phyloP scores from a whole-genome alignment of 805 yeast genomes.

The Lipomyces yamanashiensis region DNA sequence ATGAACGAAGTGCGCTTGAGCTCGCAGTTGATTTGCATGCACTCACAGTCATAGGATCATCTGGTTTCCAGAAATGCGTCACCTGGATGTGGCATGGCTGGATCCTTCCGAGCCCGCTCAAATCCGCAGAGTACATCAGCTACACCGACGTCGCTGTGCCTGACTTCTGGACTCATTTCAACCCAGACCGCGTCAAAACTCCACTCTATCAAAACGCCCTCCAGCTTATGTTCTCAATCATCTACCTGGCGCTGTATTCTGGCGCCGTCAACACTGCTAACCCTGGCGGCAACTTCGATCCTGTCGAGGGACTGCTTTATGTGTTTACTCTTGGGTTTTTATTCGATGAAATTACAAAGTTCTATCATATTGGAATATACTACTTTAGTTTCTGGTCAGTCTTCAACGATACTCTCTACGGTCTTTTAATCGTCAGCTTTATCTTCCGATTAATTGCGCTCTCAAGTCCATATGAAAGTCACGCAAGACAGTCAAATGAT shows the following conservation, averaged over 20 bases:
- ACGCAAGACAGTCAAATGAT: slow-evolving; percentile 46
- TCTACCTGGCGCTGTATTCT: slow-evolving; percentile 67
- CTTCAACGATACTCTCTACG: slow-evolving; percentile 73
- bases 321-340: slow-evolving; percentile 69
- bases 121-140: slow-evolving; percentile 69
- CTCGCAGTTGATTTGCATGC: slow-evolving; percentile 85
- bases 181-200: slow-evolving; percentile 79
- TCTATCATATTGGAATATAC: slow-evolving; percentile 71
- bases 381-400: slow-evolving; percentile 80
- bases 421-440: slow-evolving; percentile 58
- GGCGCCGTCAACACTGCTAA: slow-evolving; percentile 64
- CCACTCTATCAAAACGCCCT: slow-evolving; percentile 79
- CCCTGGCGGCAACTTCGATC: slow-evolving; percentile 46
- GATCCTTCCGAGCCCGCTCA: slow-evolving; percentile 75
- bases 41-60: slow-evolving; percentile 72
- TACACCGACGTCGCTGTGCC: slow-evolving; percentile 65
- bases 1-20: slow-evolving; percentile 77
- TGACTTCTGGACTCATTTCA: slow-evolving; percentile 64
- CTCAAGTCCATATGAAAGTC: slow-evolving; percentile 28
- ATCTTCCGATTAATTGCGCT: slow-evolving; percentile 56
- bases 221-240: slow-evolving; percentile 68
- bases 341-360: slow-evolving; percentile 68
- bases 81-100: slow-evolving; percentile 94
- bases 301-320: slow-evolving; percentile 60
- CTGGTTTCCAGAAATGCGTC: slow-evolving; percentile 84